phyloP scores from a whole-genome alignment of 2,329 filamentous ascomycete genomes.

The Aureobasidium melanogenum region DNA sequence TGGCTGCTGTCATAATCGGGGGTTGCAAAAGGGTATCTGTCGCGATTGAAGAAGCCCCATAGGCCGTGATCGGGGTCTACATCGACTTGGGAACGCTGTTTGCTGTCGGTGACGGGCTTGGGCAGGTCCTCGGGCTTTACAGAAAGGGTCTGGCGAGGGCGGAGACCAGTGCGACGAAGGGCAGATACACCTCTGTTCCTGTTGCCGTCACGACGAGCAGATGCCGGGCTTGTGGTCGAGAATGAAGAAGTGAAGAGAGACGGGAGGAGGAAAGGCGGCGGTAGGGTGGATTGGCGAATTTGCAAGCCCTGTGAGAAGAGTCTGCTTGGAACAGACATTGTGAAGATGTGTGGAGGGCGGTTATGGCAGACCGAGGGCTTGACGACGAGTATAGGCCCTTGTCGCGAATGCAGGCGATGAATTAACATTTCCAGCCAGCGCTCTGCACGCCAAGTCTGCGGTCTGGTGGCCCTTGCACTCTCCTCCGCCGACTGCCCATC shows the following conservation, averaged over 20 bases:
- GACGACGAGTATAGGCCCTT: background rate
- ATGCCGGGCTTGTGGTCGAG: conserved; percentile 19
- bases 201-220: conserved; percentile 57
- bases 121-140: conserved; percentile 66
- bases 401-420: conserved; percentile 2
- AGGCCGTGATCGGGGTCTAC: conserved; percentile 73
- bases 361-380: background rate
- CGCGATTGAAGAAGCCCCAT: conserved; percentile 79
- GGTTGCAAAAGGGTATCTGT: conserved; percentile 58
- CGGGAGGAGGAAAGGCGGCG: conserved; percentile 26
- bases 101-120: conserved; percentile 54
- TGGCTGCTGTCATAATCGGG: conserved; percentile 63
- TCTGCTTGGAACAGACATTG: conserved; percentile 9
- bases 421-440: conserved; percentile 10
- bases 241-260: conserved; percentile 28
- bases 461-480: background rate
- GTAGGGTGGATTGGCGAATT: conserved; percentile 15
- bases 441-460: conserved; percentile 4
- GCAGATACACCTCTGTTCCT: conserved; percentile 72
- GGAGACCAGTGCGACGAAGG: conserved; percentile 61
- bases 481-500: background rate
- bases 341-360: background rate
- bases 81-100: conserved; percentile 46
- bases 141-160: conserved; percentile 60
- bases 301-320: conserved; percentile 5